Base-by-base conservation (phyloP, 1,139 yeast genomes). In the Oligophagozyma castellii region DNA sequence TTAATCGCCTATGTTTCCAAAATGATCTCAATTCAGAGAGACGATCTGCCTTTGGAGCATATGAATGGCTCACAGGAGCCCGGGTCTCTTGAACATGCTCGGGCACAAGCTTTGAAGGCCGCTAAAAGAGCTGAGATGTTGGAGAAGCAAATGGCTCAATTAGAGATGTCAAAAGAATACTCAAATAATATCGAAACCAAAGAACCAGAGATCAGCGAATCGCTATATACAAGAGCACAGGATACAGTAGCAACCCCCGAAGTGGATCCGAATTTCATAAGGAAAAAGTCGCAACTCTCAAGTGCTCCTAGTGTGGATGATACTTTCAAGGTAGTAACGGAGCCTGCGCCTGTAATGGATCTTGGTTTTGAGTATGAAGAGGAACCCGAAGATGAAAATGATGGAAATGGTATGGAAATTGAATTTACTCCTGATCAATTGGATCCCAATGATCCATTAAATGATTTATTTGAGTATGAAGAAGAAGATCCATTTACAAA, bases 1-100 rank as follows among this genome's bases (percentile, higher is more conserved):
- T 65, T 76, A 0, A 62, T 81, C 33, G 94, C 93, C 0, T 92
- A 78, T 51, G 83, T 89, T 1, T 83, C 96, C 1, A 92, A 92
- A 44, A 78, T 89, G 58, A 55, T 89, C 3, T 81, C 95, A 0
- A 67, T 89, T 13, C 93, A 94, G 1, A 74, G 72, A 31, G 70
- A 65, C 15, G 95, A 86, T 34, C 56, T 86, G 20, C 95, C 95
- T 1, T 15, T 39, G 2, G 23, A 15, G 63, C 7, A 7, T 18
- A 10, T 7, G 10, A 61, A 37, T 58, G 54, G 25, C 43, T 13
- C 32, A 5, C 33, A 28, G 16, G 34, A 29, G 16, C 30, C 33
- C 2, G 28, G 37, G 5, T 46, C 67, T 3, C 80, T 73, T 32
- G 84, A 79, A 42, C 58, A 55, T 21, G 89, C 92, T 0, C 61